These are phyloP conservation scores for Botryobasidium botryosum DNA, from an alignment of 768 basidiomycete genomes.

Conservation along the genomic window DNA sequence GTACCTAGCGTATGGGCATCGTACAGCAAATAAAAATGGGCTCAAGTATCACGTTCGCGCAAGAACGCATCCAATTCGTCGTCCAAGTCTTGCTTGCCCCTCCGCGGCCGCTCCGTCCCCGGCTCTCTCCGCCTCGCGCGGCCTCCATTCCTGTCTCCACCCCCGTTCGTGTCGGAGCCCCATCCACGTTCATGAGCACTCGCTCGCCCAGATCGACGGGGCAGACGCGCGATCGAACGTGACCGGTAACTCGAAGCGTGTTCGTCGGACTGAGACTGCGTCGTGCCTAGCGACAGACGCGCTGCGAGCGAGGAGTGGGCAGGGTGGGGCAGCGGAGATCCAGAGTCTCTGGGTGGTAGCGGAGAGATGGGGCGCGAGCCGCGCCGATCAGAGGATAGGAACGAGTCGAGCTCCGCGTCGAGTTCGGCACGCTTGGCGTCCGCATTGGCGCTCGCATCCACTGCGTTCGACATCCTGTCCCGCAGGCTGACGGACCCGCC, in stretches of 20 bases:
- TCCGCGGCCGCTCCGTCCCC: not conserved
- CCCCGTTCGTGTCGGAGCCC: too few species aligned
- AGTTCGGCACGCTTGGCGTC: constrained; percentile 31
- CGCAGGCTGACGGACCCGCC: constrained; percentile 24
- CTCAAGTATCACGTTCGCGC: not conserved
- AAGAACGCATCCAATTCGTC: constrained; percentile 3
- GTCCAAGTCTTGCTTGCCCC: not conserved
- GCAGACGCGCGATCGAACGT: not conserved
- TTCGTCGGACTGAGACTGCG: too few species aligned
- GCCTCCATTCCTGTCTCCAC: too few species aligned
- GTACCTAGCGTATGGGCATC: too few species aligned
- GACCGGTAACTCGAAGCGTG: not conserved
- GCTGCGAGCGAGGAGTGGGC: too few species aligned
- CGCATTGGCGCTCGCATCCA: constrained; percentile 1
- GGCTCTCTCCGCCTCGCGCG: not conserved
- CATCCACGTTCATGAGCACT: not conserved
- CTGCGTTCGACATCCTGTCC: constrained; percentile 23
- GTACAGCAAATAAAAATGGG: too few species aligned
- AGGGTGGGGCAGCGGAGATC: too few species aligned
- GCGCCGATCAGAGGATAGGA: constrained; percentile 16
- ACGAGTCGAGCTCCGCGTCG: constrained; percentile 70
- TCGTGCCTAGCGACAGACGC: too few species aligned
- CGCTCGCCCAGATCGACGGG: not conserved
- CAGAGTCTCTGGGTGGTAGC: not conserved
- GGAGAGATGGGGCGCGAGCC: not conserved